These are phyloP conservation scores for Gliomastix tumulicola DNA, from an alignment of 2,329 filamentous ascomycete species.

Conservation along the genomic window DNA sequence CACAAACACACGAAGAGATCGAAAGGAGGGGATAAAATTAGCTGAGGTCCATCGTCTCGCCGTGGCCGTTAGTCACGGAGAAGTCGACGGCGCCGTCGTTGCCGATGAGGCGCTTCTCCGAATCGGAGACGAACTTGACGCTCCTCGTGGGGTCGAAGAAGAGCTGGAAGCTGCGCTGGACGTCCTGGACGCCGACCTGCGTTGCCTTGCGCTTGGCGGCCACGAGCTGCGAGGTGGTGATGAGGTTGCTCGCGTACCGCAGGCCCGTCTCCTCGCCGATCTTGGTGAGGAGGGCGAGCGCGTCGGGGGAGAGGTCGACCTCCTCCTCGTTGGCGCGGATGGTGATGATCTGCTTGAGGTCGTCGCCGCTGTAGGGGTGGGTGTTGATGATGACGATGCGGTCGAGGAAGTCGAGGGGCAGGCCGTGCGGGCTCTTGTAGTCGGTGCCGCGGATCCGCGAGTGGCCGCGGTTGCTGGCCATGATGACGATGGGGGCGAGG, in stretches of 20 bases:
- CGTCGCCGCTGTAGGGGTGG: slow-evolving; percentile 71
- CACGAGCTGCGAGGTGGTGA: slow-evolving; percentile 87
- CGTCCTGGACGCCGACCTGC: slow-evolving; percentile 79
- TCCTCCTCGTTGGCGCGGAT: slow-evolving; percentile 96
- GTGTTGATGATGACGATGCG: slow-evolving; percentile 95
- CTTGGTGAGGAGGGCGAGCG: slow-evolving; percentile 87
- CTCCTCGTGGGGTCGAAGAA: slow-evolving; percentile 89
- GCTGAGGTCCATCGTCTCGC: slow-evolving; percentile 40
- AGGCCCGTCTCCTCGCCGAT: slow-evolving; percentile 89
- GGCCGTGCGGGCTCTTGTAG: slow-evolving; percentile 86
- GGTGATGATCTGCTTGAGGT: slow-evolving; percentile 86
- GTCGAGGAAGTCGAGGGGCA: slow-evolving; percentile 93
- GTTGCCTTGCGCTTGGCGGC: slow-evolving; percentile 78
- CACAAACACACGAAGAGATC: too few species aligned
- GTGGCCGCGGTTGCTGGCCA: slow-evolving; percentile 94
- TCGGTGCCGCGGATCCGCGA: slow-evolving; percentile 89
- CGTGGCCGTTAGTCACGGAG: slow-evolving; percentile 41
- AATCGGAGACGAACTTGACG: slow-evolving; percentile 83
- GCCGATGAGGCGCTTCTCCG: slow-evolving; percentile 88
- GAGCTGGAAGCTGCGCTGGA: slow-evolving; percentile 86
- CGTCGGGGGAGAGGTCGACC: slow-evolving; percentile 83
- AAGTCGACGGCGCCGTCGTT: slow-evolving; percentile 77
- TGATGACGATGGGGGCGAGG: slow-evolving; percentile 94
- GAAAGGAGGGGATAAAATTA: too few species aligned
- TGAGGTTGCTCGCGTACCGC: slow-evolving; percentile 95